phyloP scores from a whole-genome alignment of 129 eudicot species.

The Flaveria robusta region DNA sequence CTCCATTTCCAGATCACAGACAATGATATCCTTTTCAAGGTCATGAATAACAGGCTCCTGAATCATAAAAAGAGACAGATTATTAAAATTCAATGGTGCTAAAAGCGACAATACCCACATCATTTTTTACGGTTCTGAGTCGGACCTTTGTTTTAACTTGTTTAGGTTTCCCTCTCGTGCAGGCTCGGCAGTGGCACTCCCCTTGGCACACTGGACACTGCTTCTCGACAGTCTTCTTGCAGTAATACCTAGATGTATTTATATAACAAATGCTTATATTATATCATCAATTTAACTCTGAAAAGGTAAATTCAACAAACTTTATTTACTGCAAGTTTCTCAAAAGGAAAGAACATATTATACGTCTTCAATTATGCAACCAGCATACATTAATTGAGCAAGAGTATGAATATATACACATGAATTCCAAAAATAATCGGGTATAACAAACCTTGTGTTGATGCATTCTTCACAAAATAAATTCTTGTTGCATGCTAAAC shows the following conservation, averaged over 20 bases:
- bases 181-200: constrained; percentile 62
- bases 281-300: not conserved
- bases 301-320: constrained; percentile 21
- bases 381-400: not conserved
- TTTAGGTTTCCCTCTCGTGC: constrained; percentile 42
- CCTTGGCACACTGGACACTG: constrained; percentile 75
- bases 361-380: not conserved
- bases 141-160: constrained; percentile 51
- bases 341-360: not conserved
- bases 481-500: constrained; percentile 64
- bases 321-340: constrained; percentile 6
- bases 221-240: constrained; percentile 48
- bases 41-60: constrained; percentile 45
- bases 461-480: constrained; percentile 75
- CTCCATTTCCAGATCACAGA: constrained; percentile 9
- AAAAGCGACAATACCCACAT: not conserved
- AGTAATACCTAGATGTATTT: constrained; percentile 48
- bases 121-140: not conserved
- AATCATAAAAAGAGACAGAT: constrained; percentile 23
- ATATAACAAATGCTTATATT: constrained; percentile 5
- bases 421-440: not conserved
- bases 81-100: not conserved
- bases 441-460: constrained; percentile 35
- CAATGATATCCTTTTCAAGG: not conserved
- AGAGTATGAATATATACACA: not conserved